A percentile compares a stretch with the other conserved stretches of the same genome.
Conservation (phyloP, 371 early-diverging fungal genomes). For the Rhizopus arrhizus region DNA sequence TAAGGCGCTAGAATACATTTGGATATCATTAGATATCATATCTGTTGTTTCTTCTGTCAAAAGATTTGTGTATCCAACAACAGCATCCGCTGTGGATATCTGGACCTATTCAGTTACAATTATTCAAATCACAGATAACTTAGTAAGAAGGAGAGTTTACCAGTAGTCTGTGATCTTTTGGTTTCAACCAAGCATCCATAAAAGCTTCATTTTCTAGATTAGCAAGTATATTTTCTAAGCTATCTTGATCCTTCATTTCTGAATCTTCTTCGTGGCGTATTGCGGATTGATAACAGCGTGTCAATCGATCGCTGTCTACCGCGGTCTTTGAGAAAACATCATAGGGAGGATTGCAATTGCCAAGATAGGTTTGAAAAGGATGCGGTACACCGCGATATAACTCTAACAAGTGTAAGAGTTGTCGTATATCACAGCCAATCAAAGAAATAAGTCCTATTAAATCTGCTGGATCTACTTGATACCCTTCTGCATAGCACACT, state of each 20-base stretch:
- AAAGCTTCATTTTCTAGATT: slow-evolving; percentile 14
- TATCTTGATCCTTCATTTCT: neutral
- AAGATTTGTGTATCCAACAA: slow-evolving; percentile 19
- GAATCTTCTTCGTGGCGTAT: neutral
- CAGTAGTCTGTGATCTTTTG: slow-evolving; percentile 4
- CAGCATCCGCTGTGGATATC: slow-evolving; percentile 4
- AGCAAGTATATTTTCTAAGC: slow-evolving; percentile 8
- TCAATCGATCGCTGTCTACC: slow-evolving; percentile 23
- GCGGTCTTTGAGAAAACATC: slow-evolving; percentile 9
- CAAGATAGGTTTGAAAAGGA: slow-evolving; percentile 22
- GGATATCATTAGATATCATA: neutral
- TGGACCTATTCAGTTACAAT: neutral
- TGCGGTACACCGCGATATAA: slow-evolving; percentile 16
- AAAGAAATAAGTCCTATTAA: slow-evolving; percentile 28
- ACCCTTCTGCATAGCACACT: slow-evolving; percentile 41
- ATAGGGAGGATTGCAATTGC: slow-evolving; percentile 4
- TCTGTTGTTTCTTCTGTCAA: slow-evolving; percentile 9
- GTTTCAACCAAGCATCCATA: slow-evolving; percentile 15
- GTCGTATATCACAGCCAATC: slow-evolving; percentile 40
- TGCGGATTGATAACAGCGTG: slow-evolving; percentile 8
- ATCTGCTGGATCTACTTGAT: slow-evolving; percentile 34
- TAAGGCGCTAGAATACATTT: neutral
- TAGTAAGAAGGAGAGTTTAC: neutral
- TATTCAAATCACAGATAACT: neutral
- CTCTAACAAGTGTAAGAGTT: slow-evolving; percentile 37